Conservation (phyloP, 257 asterid species). For the Solanum ahanhuiri region DNA sequence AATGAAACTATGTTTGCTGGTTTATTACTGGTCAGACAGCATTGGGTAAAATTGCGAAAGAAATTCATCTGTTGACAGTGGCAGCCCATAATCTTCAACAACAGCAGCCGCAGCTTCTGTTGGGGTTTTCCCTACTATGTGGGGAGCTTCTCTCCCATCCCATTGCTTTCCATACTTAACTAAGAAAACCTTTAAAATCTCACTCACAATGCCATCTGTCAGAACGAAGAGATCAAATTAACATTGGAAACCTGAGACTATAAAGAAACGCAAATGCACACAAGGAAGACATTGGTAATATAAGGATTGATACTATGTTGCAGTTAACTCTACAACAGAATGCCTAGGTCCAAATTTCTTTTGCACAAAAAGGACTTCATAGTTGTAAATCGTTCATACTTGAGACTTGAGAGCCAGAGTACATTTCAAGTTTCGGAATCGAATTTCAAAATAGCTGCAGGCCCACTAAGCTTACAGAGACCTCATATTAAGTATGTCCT, state of each 20-base stretch:
- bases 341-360: not conserved
- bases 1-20: not conserved
- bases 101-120: constrained; percentile 66
- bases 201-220: constrained; percentile 68
- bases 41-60: constrained; percentile 48
- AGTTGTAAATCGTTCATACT: not conserved
- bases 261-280: not conserved
- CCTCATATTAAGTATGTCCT: not conserved
- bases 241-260: not conserved
- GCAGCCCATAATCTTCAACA: constrained; percentile 63
- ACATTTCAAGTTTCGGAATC: not conserved
- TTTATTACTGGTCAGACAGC: constrained; percentile 51
- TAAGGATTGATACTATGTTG: not conserved
- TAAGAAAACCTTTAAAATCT: constrained; percentile 49
- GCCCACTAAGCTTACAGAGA: not conserved
- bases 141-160: constrained; percentile 51
- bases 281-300: not conserved
- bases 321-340: not conserved
- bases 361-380: not conserved
- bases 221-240: not conserved
- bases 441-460: not conserved
- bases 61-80: constrained; percentile 52
- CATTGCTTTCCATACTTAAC: constrained; percentile 75
- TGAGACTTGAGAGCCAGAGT: not conserved
- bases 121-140: constrained; percentile 62